Evolutionary conservation across 2,329 filamentous ascomycete species (phyloP).

Genomic region (Calonectria pseudoturangicola): DNA sequence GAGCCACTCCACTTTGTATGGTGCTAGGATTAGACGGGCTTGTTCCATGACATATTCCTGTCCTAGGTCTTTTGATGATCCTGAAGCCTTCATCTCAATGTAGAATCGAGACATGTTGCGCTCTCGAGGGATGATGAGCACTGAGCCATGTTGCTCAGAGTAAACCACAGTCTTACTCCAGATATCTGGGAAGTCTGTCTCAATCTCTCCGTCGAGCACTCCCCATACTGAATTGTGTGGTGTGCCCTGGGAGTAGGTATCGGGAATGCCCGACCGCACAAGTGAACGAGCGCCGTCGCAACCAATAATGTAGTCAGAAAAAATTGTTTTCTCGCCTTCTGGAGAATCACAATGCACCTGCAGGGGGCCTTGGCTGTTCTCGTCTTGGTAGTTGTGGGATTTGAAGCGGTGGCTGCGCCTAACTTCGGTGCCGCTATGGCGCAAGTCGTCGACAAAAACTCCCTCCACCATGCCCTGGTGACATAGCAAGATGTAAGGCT

Average conservation of each 20-base stretch:
- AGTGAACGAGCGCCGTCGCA: conserved; percentile 83
- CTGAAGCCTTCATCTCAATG: conserved; percentile 70
- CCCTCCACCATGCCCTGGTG: conserved; percentile 86
- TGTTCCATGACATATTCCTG: conserved; percentile 82
- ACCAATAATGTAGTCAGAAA: conserved; percentile 79
- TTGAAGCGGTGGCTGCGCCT: conserved; percentile 78
- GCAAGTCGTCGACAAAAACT: conserved; percentile 80
- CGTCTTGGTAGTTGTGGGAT: conserved; percentile 66
- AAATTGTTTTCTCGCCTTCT: conserved; percentile 69
- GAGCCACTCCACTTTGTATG: conserved; percentile 73
- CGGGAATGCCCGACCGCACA: conserved; percentile 77
- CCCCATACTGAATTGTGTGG: conserved; percentile 78
- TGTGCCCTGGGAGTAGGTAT: conserved; percentile 70
- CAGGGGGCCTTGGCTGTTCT: conserved; percentile 58
- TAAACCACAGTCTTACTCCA: conserved; percentile 83
- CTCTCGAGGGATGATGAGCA: conserved; percentile 82
- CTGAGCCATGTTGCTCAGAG: conserved; percentile 78
- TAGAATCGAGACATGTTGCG: conserved; percentile 81
- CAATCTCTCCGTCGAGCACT: conserved; percentile 80
- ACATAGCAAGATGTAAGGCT: conserved; percentile 73
- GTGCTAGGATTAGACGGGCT: conserved; percentile 75
- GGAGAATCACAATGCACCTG: conserved; percentile 69
- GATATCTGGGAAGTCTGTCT: conserved; percentile 83
- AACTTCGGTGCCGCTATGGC: conserved; percentile 76
- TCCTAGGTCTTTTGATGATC: conserved; percentile 63